phyloP scores from a whole-genome alignment of 2,329 filamentous ascomycete species.

The Acarospora socialis region DNA sequence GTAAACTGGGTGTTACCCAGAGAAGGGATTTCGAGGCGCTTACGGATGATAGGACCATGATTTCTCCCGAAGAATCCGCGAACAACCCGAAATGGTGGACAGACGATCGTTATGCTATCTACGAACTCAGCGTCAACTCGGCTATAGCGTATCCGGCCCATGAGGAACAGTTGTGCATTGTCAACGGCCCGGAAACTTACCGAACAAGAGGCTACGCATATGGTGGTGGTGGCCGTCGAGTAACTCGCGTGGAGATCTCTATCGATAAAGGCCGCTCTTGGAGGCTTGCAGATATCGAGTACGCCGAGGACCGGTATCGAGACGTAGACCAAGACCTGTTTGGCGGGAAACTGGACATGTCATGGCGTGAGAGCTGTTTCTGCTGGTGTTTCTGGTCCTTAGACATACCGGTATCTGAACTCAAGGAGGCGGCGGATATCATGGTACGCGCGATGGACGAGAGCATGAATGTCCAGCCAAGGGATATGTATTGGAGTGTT shows the following conservation, averaged over 20 bases:
- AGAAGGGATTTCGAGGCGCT: conserved; percentile 6
- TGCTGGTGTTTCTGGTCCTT: conserved; percentile 91
- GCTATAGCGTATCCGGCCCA: conserved; percentile 69
- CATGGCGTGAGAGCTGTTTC: conserved; percentile 67
- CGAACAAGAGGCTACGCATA: conserved; percentile 72
- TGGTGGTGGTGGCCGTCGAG: conserved; percentile 67
- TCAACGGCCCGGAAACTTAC: conserved; percentile 40
- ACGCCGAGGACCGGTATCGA: conserved; percentile 76
- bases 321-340: conserved; percentile 49
- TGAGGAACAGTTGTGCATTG: conserved; percentile 48
- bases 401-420: conserved; percentile 46
- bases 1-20: conserved; percentile 12
- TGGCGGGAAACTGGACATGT: conserved; percentile 65
- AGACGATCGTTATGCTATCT: conserved; percentile 84
- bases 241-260: conserved; percentile 71
- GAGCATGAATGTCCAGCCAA: conserved; percentile 68
- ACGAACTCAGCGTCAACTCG: conserved; percentile 79
- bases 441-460: conserved; percentile 84
- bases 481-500: conserved; percentile 94
- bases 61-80: conserved; percentile 66
- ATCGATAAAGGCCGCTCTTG: conserved; percentile 71
- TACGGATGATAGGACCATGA: conserved; percentile 43
- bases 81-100: conserved; percentile 65
- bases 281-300: conserved; percentile 61
- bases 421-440: conserved; percentile 54